Conservation (phyloP, 768 basidiomycete genomes). For the Termitomyces sp. region DNA sequence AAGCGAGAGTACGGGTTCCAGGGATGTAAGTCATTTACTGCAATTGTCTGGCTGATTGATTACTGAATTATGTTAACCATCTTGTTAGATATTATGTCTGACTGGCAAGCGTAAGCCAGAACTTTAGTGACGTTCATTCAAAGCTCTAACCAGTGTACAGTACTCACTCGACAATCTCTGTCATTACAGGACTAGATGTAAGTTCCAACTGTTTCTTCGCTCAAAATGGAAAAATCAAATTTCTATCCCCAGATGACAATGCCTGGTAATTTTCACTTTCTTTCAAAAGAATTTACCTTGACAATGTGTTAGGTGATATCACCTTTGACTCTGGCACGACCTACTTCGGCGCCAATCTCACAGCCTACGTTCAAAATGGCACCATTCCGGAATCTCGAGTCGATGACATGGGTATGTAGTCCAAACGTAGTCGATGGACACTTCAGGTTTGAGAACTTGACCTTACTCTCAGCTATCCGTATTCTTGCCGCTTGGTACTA, state of each 20-base stretch:
- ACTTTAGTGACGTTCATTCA: not conserved
- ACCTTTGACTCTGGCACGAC: constrained; percentile 44
- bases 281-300: not conserved
- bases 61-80: not conserved
- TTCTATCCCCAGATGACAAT: constrained; percentile 55
- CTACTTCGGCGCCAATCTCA: constrained; percentile 69
- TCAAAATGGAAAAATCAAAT: not conserved
- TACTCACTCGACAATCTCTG: constrained; percentile 58
- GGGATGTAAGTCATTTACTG: constrained; percentile 44
- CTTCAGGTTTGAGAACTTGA: not conserved
- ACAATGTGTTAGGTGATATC: constrained; percentile 27
- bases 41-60: not conserved
- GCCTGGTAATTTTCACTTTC: constrained; percentile 37
- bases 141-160: constrained; percentile 15
- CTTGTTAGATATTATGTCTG: constrained; percentile 58
- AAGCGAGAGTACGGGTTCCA: constrained; percentile 77
- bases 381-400: constrained; percentile 62
- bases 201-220: constrained; percentile 14
- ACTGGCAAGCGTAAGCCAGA: constrained; percentile 57
- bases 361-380: constrained; percentile 64
- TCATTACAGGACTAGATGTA: constrained; percentile 62
- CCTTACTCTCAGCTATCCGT: constrained; percentile 49
- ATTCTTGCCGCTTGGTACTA: constrained; percentile 72
- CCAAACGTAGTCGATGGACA: constrained; percentile 21
- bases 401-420: constrained; percentile 83